Conservation (phyloP, 2,329 filamentous ascomycete genomes). For the Hypoxylon sp. region DNA sequence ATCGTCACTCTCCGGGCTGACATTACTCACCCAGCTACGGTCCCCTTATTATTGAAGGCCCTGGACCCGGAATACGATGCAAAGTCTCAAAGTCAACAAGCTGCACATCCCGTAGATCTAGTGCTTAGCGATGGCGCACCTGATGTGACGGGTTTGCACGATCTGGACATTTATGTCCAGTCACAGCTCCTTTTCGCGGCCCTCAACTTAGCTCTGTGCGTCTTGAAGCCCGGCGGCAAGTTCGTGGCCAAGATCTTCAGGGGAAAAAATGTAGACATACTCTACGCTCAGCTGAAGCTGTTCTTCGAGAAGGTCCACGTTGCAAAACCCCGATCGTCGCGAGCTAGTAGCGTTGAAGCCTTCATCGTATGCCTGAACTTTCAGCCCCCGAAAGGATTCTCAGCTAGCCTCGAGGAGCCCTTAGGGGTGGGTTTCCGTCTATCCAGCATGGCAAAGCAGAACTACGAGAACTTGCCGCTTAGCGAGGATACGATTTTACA, state of each 20-base stretch:
- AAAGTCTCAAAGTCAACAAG: constrained; percentile 55
- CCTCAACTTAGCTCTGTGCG: constrained; percentile 90
- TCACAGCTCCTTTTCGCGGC: constrained; percentile 94
- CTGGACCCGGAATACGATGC: constrained; percentile 76
- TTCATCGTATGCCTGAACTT: constrained; percentile 97
- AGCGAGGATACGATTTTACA: constrained; percentile 56
- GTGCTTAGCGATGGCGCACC: constrained; percentile 96
- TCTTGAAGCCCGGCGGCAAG: constrained; percentile 89
- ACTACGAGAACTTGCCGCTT: constrained; percentile 51
- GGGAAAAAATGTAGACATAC: constrained; percentile 90
- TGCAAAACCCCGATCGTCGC: constrained; percentile 90
- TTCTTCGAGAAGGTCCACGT: constrained; percentile 89
- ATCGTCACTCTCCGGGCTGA: constrained; percentile 93
- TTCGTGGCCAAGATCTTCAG: constrained; percentile 99
- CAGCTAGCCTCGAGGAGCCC: constrained; percentile 77
- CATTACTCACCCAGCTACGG: constrained; percentile 95
- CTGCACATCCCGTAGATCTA: constrained; percentile 84
- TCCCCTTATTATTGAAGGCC: constrained; percentile 85
- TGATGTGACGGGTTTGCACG: constrained; percentile 95
- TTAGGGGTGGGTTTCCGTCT: constrained; percentile 70
- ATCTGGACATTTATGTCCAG: constrained; percentile 98
- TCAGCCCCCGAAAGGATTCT: constrained; percentile 77
- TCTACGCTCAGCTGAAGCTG: constrained; percentile 91
- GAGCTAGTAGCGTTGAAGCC: constrained; percentile 96
- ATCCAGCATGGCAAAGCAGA: constrained; percentile 57